Percentiles rank a stretch among this genome's conserved stretches.
Conservation (phyloP, 1,139 yeast genomes). For the Pichia sp. region DNA sequence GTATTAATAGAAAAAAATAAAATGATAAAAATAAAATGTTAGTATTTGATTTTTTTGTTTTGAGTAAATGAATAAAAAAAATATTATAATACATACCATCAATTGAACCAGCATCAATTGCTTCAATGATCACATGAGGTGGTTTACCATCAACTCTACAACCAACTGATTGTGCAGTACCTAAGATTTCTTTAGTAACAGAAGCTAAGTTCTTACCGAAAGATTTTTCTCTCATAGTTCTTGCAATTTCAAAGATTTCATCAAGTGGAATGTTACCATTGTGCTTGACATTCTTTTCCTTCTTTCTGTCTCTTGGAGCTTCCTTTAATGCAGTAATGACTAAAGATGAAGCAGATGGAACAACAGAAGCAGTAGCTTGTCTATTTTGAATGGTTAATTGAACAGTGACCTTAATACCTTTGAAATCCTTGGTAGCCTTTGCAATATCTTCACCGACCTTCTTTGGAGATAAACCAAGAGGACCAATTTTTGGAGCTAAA, state of each 20-base stretch:
- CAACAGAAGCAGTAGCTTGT: slow-evolving; percentile 99
- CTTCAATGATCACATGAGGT: slow-evolving; percentile 98
- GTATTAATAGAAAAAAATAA: slow-evolving; percentile 6
- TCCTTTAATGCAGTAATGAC: slow-evolving; percentile 99
- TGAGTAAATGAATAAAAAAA: background rate
- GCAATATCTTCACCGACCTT: slow-evolving; percentile 99
- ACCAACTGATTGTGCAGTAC: slow-evolving; percentile 99
- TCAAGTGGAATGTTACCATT: slow-evolving; percentile 97
- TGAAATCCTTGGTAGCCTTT: slow-evolving; percentile 98
- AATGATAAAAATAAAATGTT: slow-evolving; percentile 9
- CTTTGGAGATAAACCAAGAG: slow-evolving; percentile 99
- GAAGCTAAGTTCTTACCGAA: slow-evolving; percentile 97
- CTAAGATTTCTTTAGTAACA: slow-evolving; percentile 97
- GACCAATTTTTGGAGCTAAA: slow-evolving; percentile 99
- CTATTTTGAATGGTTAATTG: slow-evolving; percentile 99
- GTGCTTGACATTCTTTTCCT: slow-evolving; percentile 99
- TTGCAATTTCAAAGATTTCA: slow-evolving; percentile 95
- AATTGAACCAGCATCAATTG: slow-evolving; percentile 96
- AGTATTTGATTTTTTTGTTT: slow-evolving; percentile 10
- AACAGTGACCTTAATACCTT: slow-evolving; percentile 99
- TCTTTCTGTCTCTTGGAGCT: slow-evolving; percentile 99
- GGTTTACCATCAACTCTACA: slow-evolving; percentile 99
- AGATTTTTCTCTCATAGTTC: slow-evolving; percentile 95
- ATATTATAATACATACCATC: slow-evolving; percentile 42
- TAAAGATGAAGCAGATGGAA: slow-evolving; percentile 98